Percentiles rank a stretch among this genome's conserved stretches.
Evolutionary conservation across 78 protist species (phyloP).

Genomic region (Cavenderia fasciculata): DNA sequence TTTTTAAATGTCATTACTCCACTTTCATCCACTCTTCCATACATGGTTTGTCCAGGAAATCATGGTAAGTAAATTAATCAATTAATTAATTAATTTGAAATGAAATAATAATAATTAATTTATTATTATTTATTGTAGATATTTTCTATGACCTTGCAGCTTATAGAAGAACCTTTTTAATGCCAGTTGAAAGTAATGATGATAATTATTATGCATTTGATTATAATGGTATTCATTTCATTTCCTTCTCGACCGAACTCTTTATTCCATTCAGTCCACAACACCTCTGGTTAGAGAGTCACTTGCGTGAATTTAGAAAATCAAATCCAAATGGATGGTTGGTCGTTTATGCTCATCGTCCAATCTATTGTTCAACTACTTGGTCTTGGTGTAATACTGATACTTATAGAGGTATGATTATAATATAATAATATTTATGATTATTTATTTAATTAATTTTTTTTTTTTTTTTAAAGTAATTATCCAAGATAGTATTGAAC

Average conservation of each 20-base stretch:
- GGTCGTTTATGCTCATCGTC: constrained; percentile 30
- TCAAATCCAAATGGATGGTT: constrained; percentile 52
- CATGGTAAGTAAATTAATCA: constrained; percentile 55
- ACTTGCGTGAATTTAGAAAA: constrained; percentile 11
- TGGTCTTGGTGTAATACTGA: constrained; percentile 11
- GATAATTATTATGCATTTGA: constrained; percentile 36
- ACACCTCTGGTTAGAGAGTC: constrained; percentile 45
- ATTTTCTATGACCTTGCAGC: constrained; percentile 3
- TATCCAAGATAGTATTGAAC: constrained; percentile 3
- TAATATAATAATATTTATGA: neutral
- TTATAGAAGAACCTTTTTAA: constrained; percentile 17
- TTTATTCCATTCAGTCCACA: constrained; percentile 11
- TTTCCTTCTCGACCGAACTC: constrained; percentile 27
- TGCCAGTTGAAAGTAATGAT: constrained; percentile 9
- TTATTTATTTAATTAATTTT: neutral
- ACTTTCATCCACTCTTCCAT: constrained; percentile 7
- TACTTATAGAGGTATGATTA: constrained; percentile 10
- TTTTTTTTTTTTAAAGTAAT: neutral
- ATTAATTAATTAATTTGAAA: too few species aligned
- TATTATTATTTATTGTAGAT: too few species aligned
- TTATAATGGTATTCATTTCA: constrained; percentile 51
- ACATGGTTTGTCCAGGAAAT: constrained; percentile 66
- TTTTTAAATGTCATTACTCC: constrained; percentile 26
- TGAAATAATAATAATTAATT: too few species aligned
- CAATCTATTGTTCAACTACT: constrained; percentile 38